Percentiles rank a stretch among this genome's conserved stretches.
Evolutionary conservation across 78 protist genomes (phyloP).

Genomic region (Dictyostelium brefeldianum): DNA sequence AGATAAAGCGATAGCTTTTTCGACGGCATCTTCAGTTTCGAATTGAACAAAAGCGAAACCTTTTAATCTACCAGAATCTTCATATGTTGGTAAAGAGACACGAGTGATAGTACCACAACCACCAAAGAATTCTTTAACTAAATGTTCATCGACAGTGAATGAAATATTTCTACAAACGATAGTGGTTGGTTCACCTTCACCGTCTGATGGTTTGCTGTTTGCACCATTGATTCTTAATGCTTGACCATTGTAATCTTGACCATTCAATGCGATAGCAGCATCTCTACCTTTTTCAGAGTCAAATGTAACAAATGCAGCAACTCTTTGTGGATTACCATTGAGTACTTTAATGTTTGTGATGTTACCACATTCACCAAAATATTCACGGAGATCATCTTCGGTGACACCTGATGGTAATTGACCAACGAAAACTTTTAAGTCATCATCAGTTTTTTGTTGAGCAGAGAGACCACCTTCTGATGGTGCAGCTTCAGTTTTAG

Average conservation of each 20-base stretch:
- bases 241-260: constrained; percentile 4
- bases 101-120: constrained; percentile 18
- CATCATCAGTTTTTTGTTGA: background rate
- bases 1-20: constrained; percentile 7
- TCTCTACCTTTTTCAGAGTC: background rate
- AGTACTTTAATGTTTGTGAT: background rate
- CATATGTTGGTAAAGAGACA: constrained; percentile 20
- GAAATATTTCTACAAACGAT: constrained; percentile 10
- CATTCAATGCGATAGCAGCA: background rate
- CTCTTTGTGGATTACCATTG: background rate
- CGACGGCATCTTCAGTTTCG: background rate
- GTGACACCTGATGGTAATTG: constrained; percentile 1
- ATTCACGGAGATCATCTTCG: background rate
- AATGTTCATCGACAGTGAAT: background rate
- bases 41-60: constrained; percentile 1
- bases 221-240: background rate
- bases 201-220: constrained; percentile 14
- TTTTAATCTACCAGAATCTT: constrained; percentile 14
- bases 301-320: constrained; percentile 21
- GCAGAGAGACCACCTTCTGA: too few species aligned
- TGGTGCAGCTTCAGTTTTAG: background rate
- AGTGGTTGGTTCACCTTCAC: constrained; percentile 1
- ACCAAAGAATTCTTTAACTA: constrained; percentile 10
- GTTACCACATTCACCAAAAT: background rate
- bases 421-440: constrained; percentile 28